Base-by-base conservation (phyloP, 2,329 filamentous ascomycete species). In the Massarina eburnea region DNA sequence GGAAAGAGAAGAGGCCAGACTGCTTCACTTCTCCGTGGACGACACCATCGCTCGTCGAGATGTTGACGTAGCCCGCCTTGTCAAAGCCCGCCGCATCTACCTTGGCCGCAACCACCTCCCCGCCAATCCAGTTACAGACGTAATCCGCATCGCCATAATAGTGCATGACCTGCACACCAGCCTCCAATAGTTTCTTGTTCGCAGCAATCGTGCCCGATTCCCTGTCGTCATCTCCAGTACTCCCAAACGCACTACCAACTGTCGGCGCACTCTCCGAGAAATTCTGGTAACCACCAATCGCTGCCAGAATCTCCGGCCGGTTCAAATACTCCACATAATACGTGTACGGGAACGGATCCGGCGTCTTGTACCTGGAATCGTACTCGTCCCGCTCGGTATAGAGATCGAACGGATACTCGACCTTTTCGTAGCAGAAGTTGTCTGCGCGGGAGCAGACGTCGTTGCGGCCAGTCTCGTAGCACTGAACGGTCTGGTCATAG, bases 281-380 rank as follows among this genome's bases (percentile, higher is more conserved):
- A 61, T 85, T 86, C 44, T 76, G 75, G 54, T 69, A 80, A 0
- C 80, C 82, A 8, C 82, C 82, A 44, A 86, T 77, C 0, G 81
- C 81, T n/a, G 68, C 58, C 52, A 80, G 80, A 1, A 84, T 75
- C 9, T 70, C 60, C 0, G 76, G 68, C 2, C 71, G 73, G 64
- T 85, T 85, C 24, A 86, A 73, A 58, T 83, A 86, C n/a, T 75
- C 68, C 10, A 69, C 62, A 53, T 77, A 84, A 64, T 78, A 81
- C 0, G 58, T 56, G 51, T 80, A 77, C 1, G 82, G 82, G 59
- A 84, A 84, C 0, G 80, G 80, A 58, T 83, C 79, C 0, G 78
- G 76, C 0, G 50, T 57, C 5, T 82, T 67, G 49, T 83, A 76
- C 27, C 81, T 75, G 55, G 84, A 75, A 53, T 85, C 82, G 61